Evolutionary conservation across 1,139 yeast genomes (phyloP), one percentile per base, ranked within the genome.

Genomic region (Spencermartinsiella ligniputridi): DNA sequence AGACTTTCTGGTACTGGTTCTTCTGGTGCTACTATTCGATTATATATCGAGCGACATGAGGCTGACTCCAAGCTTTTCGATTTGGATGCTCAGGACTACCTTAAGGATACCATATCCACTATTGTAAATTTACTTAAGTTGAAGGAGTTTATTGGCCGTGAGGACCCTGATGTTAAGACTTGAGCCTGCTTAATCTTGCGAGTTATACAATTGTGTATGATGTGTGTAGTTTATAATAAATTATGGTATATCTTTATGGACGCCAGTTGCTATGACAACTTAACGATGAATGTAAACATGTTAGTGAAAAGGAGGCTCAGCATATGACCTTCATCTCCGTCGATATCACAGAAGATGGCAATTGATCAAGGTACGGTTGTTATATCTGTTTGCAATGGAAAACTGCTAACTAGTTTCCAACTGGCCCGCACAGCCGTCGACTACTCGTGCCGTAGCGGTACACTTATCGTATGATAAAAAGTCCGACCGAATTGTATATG

Each of bases 1-100:
- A 83, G 99, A 67, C 75, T 92, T 54, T 88, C 97, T 0, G 99
- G 99, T 46, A 92, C 99, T 11, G 99, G 99, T 4, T 89, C 97
- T 1, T 82, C 96, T 1, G 99, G 98, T 39, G 97, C 98, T 16
- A 92, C 99, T 2, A 90, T 94, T 50, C 81, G 99, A 68, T 73
- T 92, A 54, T 92, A 92, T 68, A 72, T 90, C 63, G 98, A 92
- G 67, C 83, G 83, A 67, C 90, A 86, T 69, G 79, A 84, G 35
- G 59, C 67, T 43, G 95, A 88, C 58, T 63, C 69, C 47, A 53
- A 76, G 13, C 73, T 72, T 37, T 79, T 76, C 59, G 60, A 60
- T 8, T 57, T 68, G 48, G 66, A 72, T 38, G 95, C 90, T n/a
- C 87, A 84, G 55, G 79, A 80, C 34, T 89, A 70, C 66, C 76